A percentile compares a stretch with the other conserved stretches of the same genome.
Conservation (phyloP, 75 land plant genomes). For the Cryptomeria japonica region DNA sequence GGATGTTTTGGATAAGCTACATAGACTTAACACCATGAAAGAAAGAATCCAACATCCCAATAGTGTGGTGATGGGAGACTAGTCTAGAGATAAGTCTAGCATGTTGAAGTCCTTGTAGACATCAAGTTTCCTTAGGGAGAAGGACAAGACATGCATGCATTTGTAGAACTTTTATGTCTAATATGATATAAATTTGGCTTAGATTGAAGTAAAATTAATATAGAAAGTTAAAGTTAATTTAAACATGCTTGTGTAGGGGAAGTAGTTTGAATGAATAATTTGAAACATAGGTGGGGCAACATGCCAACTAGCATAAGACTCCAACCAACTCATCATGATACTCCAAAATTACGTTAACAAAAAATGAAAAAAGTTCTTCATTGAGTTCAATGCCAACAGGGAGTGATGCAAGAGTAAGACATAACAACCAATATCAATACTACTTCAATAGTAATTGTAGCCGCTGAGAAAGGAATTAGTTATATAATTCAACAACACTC, state of each 20-base stretch:
- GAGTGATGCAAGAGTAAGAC: conserved; percentile 2
- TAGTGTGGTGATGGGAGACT: conserved; percentile 65
- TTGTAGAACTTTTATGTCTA: not conserved
- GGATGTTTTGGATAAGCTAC: conserved; percentile 8
- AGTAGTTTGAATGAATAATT: not conserved
- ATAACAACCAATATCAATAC: conserved; percentile 24
- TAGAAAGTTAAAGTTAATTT: too few relatives aligned
- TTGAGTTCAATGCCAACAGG: conserved; percentile 20
- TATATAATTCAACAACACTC: conserved; percentile 38
- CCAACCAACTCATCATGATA: conserved; percentile 35
- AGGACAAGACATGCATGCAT: conserved; percentile 55
- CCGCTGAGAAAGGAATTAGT: conserved; percentile 37
- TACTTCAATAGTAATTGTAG: conserved; percentile 45
- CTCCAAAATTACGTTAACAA: conserved; percentile 25
- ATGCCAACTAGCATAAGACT: too few relatives aligned
- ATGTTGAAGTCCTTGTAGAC: conserved; percentile 61
- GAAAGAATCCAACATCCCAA: conserved; percentile 51
- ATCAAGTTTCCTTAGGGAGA: conserved; percentile 51
- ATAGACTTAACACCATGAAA: conserved; percentile 33
- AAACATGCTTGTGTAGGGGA: not conserved
- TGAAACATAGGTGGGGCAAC: not conserved
- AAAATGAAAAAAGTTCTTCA: conserved; percentile 12
- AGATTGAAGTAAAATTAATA: too few relatives aligned
- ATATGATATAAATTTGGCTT: not conserved
- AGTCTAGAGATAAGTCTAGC: conserved; percentile 58